Evolutionary conservation across 768 basidiomycete genomes (phyloP), one percentile per base, ranked within the genome.

Genomic region (Heimioporus sp.): DNA sequence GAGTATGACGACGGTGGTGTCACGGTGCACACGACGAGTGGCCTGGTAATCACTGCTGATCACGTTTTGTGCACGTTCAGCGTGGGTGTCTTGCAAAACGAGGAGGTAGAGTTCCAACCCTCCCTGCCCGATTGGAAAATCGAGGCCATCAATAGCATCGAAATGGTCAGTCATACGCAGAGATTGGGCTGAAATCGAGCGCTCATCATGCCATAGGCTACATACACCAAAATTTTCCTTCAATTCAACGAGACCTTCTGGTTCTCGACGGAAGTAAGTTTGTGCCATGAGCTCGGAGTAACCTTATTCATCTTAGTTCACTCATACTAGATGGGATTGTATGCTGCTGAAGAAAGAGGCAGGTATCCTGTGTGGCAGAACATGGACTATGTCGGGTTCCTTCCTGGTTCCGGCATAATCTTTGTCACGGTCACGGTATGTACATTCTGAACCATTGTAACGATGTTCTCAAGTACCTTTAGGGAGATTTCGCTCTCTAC

Each of bases 21-120:
- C 16, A 67, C 63, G 1, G 77, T 88, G 30, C 70, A 71, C 16
- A 69, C 85, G 21, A 56, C 66, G 1, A 68, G 76, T 50, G 82
- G 80, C 1, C 54, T 66, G 30, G 67, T 38, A 2, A 59, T 86
- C 21, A 69, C 65, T 13, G 83, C 76, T n/a, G 78, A 85, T 45
- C 81, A 84, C 61, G 83, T 79, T 4, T 60, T 88, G 30, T 80
- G 79, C 55, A 87, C 86, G 0, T 87, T 87, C 67, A 86, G 85
- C 54, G 63, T 85, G 1, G 86, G 86, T 0, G 86, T 88, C 9
- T 70, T 88, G 48, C 86, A 88, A 67, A 73, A 84, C 51, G 70
- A 76, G 31, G 84, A 86, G 51, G 80, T 87, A 4, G 51, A 47
- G 3, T 87, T 86, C 56, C 60, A 75, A 36, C 86, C 86, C 2